These are phyloP conservation scores for Plasmodium chabaudi DNA, from an alignment of 169 alveolate genomes.

Conservation along the genomic window DNA sequence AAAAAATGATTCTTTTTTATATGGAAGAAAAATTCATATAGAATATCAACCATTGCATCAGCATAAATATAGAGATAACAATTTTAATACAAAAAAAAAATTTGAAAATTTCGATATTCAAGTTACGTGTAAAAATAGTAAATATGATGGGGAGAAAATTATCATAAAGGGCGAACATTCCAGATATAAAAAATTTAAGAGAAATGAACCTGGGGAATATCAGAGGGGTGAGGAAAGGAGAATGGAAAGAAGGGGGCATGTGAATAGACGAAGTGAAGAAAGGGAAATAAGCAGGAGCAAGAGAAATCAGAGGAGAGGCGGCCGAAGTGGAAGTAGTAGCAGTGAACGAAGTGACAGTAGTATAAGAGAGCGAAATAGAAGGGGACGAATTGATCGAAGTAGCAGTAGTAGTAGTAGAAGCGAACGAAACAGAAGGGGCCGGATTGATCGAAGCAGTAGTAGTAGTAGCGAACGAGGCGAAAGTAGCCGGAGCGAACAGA, in stretches of 20 bases:
- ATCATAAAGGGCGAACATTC: neutral
- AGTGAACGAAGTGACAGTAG: neutral
- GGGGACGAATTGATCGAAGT: neutral
- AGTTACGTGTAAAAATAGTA: slow-evolving; percentile 25
- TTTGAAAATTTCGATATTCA: slow-evolving; percentile 1
- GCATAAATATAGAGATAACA: neutral
- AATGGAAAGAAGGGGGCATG: too few relatives aligned
- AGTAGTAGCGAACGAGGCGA: neutral
- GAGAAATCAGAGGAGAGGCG: neutral
- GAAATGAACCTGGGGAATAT: neutral
- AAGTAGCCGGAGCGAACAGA: neutral
- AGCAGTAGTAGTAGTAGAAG: neutral
- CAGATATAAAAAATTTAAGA: slow-evolving; percentile 5
- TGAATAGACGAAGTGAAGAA: neutral
- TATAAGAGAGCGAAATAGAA: neutral
- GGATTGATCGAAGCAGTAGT: neutral
- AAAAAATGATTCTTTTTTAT: slow-evolving; percentile 57
- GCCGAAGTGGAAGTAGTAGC: neutral
- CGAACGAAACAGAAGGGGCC: neutral
- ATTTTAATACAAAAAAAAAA: neutral
- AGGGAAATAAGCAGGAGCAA: neutral
- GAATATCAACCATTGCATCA: slow-evolving; percentile 15
- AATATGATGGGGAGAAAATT: slow-evolving; percentile 16
- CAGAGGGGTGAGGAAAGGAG: too few relatives aligned
- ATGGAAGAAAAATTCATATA: slow-evolving; percentile 69